phyloP scores from a whole-genome alignment of 2,329 filamentous ascomycete genomes.

The Stemphylium beticola region DNA sequence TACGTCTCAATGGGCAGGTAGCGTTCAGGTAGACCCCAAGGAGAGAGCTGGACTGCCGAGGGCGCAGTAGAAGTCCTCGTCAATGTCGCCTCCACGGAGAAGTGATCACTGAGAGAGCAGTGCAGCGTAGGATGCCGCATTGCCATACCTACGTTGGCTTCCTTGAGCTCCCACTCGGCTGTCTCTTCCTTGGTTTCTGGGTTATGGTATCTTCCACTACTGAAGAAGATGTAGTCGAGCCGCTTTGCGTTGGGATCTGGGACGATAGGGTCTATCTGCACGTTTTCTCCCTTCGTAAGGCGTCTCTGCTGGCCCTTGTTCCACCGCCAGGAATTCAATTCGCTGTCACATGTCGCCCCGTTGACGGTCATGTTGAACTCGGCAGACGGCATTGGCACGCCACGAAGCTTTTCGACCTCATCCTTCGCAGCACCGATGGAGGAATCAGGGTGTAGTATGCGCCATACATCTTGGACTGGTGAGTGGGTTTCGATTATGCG shows the following conservation, averaged over 20 bases:
- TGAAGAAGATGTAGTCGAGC: conserved; percentile 91
- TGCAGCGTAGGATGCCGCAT: conserved; percentile 78
- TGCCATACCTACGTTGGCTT: conserved; percentile 77
- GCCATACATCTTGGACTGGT: conserved; percentile 83
- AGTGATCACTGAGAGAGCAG: conserved; percentile 93
- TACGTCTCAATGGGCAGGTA: conserved; percentile 62
- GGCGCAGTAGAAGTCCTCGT: conserved; percentile 25
- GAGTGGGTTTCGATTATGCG: conserved; percentile 79
- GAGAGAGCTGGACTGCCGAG: conserved; percentile 16
- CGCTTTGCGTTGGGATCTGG: conserved; percentile 80
- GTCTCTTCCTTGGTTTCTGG: conserved; percentile 33
- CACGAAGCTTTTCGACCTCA: conserved; percentile 69
- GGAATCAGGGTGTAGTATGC: conserved; percentile 80
- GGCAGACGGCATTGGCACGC: conserved; percentile 73
- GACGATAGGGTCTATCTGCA: conserved; percentile 68
- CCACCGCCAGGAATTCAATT: conserved; percentile 95
- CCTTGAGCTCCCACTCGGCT: conserved; percentile 70
- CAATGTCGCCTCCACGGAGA: conserved; percentile 84
- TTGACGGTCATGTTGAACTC: conserved; percentile 79
- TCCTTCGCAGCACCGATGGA: conserved; percentile 77
- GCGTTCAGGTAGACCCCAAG: conserved; percentile 27
- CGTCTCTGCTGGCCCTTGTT: conserved; percentile 71
- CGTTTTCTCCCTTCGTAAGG: conserved; percentile 69
- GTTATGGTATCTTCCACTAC: conserved; percentile 35
- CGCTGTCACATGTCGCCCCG: conserved; percentile 84